Base-by-base conservation (phyloP, 1,284 basidiomycete species). In the Somion occarium region DNA sequence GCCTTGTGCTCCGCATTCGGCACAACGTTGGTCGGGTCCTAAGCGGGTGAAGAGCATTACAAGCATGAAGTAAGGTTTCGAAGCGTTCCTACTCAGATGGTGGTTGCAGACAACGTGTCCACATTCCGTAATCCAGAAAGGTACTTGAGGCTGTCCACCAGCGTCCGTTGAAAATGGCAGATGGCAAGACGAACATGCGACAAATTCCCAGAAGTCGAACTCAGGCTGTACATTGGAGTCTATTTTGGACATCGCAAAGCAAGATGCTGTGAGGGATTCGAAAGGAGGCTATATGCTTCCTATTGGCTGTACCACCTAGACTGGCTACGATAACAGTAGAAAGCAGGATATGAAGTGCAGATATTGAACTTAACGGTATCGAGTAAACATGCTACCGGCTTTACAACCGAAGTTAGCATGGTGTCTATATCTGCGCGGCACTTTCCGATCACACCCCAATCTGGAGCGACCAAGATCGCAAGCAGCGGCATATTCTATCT, bases 111-210 rank as follows among this genome's bases (percentile, higher is more conserved):
- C 60, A 46, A 91, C 77, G 72, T 91, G 88, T 0, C 86, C 87
- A 59, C 88, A 91, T 64, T 90, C 87, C 1, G 88, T 90, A 52
- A 91, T 72, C 88, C 88, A 91, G 64, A 91, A 91, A 0, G 89
- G 88, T 22, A 87, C 69, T 19, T 66, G 61, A 5, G 80, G 79
- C 3, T 76, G 68, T 0, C 75, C 75, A 46, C 72, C 68, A 45
- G 75, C 70, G 11, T 67, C 67, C 12, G 76, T 68, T 15, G 69
- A 61, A 60, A 85, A 90, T 0, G 81, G 75, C 20, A 86, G 71
- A 57, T 82, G 80, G 58, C 88, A 91, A 61, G 75, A 73, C 0
- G 78, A 69, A 60, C 88, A 91, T 48, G 69, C 69, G 7, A 89
- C 82, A 56, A 87, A 89, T 47, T 89, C 83, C 88, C 89, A 91